Evolutionary conservation across 371 early-diverging fungal genomes (phyloP), one percentile per base, ranked within the genome.

Genomic region (Conidiobolus incongruus): DNA sequence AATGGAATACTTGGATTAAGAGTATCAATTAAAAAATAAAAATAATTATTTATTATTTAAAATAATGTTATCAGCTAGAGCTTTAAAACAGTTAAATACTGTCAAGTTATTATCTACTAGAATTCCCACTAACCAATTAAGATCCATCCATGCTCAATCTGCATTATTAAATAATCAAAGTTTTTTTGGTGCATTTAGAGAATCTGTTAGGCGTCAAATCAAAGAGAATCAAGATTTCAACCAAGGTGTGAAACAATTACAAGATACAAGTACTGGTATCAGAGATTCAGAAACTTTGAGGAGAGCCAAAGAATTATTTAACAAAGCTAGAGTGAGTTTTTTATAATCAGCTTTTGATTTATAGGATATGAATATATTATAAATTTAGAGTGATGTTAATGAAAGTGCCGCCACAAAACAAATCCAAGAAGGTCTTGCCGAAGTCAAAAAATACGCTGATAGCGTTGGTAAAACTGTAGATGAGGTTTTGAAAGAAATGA

Each of bases 201-300:
- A 89, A 40, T 84, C 88, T 2, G 56, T 93, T 42, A 76, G 75
- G 49, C 78, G 81, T 17, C 93, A 95, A 66, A 70, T 88, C 47
- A 68, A 82, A 55, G 87, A 90, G 62, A 88, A 82, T 62, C 70
- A 84, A 59, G 90, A 93, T 39, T 63, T 95, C 24, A 77, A 86
- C 47, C 53, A 80, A 30, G 78, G 80, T 55, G 75, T 86, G 40
- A 87, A 91, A 67, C 80, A 75, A 44, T 61, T 95, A 23, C 77
- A 77, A 48, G 92, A 83, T 35, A 79, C 77, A 54, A 63, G 79
- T 29, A 67, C 66, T 41, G 71, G 82, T 56, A 57, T 89, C 2
- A 64, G 72, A 2, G 90, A 89, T 38, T 83, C 81, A 22, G 92
- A 90, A 41, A 66, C 89, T 15, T 63, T 95, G 53, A 77, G 75